These are phyloP conservation scores for Marasmius fiardii DNA, from an alignment of 1,284 basidiomycete species.

Conservation along the genomic window DNA sequence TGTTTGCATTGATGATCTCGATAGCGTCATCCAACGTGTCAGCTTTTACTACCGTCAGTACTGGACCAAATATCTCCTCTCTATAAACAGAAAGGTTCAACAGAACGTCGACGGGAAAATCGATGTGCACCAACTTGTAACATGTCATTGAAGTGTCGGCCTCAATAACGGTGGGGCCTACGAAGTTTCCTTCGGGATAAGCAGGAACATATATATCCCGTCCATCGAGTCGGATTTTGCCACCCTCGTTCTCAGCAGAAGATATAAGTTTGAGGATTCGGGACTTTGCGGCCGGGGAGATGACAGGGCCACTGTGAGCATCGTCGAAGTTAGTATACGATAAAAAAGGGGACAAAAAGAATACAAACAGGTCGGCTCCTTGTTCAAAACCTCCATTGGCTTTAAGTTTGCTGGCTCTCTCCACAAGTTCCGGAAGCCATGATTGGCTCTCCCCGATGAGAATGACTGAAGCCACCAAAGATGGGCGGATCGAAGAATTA, in stretches of 20 bases:
- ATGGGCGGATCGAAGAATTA: neutral
- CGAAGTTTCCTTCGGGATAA: conserved; percentile 92
- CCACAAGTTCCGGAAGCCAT: conserved; percentile 87
- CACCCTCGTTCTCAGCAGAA: conserved; percentile 84
- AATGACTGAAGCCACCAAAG: conserved; percentile 47
- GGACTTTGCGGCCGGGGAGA: conserved; percentile 83
- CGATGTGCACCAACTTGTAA: conserved; percentile 62
- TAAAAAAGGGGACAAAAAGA: neutral
- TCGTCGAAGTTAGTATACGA: conserved; percentile 6
- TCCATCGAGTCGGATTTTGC: conserved; percentile 87
- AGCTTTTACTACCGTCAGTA: conserved; percentile 76
- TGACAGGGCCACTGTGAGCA: conserved; percentile 79
- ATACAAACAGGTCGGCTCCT: conserved; percentile 78
- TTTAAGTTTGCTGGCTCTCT: conserved; percentile 79
- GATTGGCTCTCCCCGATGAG: conserved; percentile 81
- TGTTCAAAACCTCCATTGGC: conserved; percentile 91
- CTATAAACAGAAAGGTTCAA: conserved; percentile 34
- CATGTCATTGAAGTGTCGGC: conserved; percentile 81
- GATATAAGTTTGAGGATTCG: conserved; percentile 78
- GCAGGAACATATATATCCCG: conserved; percentile 65
- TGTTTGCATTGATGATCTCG: conserved; percentile 85
- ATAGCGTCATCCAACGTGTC: conserved; percentile 92
- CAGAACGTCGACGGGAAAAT: neutral
- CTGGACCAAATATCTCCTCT: conserved; percentile 96
- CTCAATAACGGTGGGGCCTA: conserved; percentile 91